Evolutionary conservation across 2,329 filamentous ascomycete species (phyloP).

Genomic region (Fusarium humuli): DNA sequence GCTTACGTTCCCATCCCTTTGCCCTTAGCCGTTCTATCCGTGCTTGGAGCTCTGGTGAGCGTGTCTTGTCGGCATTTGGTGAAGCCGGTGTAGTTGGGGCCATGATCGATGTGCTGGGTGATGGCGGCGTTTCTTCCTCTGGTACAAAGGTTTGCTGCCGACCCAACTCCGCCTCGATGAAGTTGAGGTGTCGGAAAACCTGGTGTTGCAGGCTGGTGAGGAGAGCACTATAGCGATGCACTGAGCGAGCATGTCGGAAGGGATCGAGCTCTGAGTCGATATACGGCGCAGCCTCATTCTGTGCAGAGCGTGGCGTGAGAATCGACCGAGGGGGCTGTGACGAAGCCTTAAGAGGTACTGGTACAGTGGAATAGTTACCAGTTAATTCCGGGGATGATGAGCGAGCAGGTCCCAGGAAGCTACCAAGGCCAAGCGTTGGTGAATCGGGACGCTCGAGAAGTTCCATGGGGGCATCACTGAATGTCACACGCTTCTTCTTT

Average conservation of each 20-base stretch:
- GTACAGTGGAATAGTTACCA: conserved; percentile 6
- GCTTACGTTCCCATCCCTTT: conserved; percentile 66
- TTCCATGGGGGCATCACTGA: conserved; percentile 52
- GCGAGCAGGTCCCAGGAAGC: conserved; percentile 49
- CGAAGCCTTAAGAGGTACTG: conserved; percentile 14
- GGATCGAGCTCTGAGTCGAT: conserved; percentile 45
- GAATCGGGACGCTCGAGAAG: conserved; percentile 69
- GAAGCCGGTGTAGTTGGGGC: conserved; percentile 22
- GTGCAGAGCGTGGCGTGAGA: conserved; percentile 29
- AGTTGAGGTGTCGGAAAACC: conserved; percentile 60
- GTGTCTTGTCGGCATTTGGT: conserved; percentile 50
- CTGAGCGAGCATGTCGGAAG: conserved; percentile 57
- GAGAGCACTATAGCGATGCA: conserved; percentile 63
- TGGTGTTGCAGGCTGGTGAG: conserved; percentile 62
- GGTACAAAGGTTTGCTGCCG: conserved; percentile 42
- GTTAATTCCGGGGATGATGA: conserved; percentile 42
- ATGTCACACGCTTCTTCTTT: conserved; percentile 58
- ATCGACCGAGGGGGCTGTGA: conserved; percentile 36
- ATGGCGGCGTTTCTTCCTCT: conserved; percentile 14
- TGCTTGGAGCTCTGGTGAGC: conserved; percentile 57
- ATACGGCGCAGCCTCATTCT: conserved; percentile 17
- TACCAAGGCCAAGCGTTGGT: conserved; percentile 68
- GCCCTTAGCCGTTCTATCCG: conserved; percentile 67
- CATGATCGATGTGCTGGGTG: neutral
- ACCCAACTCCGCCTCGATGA: conserved; percentile 56